Conservation (phyloP, 208 protist species). For the Angomonas ambiguus region DNA sequence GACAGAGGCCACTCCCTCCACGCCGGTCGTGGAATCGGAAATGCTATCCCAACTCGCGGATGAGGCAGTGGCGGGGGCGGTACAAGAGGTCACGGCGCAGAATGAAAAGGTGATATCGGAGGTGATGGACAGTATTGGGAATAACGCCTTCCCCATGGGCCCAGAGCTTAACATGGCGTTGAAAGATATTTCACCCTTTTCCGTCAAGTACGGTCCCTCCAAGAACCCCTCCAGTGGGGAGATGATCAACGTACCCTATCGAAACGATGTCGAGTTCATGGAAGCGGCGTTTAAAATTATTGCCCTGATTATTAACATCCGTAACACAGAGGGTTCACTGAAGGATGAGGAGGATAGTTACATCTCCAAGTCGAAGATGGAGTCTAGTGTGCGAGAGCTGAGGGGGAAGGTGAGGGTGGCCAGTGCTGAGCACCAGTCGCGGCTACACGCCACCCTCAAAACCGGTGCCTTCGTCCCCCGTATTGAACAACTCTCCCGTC, state of each 20-base stretch:
- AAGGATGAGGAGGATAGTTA: slow-evolving; percentile 84
- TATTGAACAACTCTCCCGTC: slow-evolving; percentile 76
- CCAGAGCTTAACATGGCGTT: slow-evolving; percentile 11
- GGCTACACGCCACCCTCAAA: slow-evolving; percentile 63
- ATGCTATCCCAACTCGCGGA: neutral
- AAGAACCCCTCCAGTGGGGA: neutral
- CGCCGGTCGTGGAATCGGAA: neutral
- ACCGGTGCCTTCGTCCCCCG: slow-evolving; percentile 62
- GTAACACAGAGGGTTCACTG: slow-evolving; percentile 83
- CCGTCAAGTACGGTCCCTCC: neutral
- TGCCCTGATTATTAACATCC: slow-evolving; percentile 76
- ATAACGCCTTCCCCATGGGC: neutral
- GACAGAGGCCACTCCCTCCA: neutral
- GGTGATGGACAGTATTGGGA: slow-evolving; percentile 2
- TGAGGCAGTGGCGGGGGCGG: neutral
- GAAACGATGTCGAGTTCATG: slow-evolving; percentile 88
- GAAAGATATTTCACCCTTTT: slow-evolving; percentile 12
- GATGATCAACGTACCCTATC: slow-evolving; percentile 45
- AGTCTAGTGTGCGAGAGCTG: slow-evolving; percentile 79
- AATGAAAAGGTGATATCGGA: slow-evolving; percentile 4
- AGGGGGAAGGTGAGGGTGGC: slow-evolving; percentile 74
- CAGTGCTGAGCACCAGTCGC: slow-evolving; percentile 47
- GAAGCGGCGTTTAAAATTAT: slow-evolving; percentile 88
- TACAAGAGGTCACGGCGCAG: neutral
- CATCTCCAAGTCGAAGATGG: slow-evolving; percentile 73